Conservation (phyloP, 176 grass and related monocot species). For the Musa schizocarpa region DNA sequence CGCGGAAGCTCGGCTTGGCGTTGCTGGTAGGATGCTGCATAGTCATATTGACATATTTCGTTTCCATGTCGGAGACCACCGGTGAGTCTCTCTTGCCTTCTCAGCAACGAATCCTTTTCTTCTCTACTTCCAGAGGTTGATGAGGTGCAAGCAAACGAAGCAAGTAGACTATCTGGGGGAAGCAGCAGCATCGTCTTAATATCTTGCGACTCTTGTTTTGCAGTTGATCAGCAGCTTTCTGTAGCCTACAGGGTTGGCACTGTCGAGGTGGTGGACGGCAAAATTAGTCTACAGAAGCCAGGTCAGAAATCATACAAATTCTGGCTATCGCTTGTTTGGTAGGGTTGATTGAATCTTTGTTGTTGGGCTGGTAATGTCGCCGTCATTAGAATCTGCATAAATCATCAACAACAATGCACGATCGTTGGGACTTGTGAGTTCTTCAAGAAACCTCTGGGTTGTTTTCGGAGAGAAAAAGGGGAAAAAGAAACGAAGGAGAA, state of each 20-base stretch:
- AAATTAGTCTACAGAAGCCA: background rate
- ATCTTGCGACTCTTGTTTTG: background rate
- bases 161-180: background rate
- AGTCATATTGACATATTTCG: conserved; percentile 1
- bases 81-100: background rate
- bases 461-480: too few relatives aligned
- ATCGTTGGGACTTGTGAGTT: too few relatives aligned
- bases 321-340: too few relatives aligned
- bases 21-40: conserved; percentile 8
- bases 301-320: background rate
- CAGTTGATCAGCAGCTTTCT: background rate
- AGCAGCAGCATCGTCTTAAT: background rate
- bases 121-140: too few relatives aligned
- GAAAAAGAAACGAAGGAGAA: too few relatives aligned
- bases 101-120: too few relatives aligned
- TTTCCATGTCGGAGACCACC: background rate
- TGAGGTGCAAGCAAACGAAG: too few relatives aligned
- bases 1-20: background rate
- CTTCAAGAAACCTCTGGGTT: too few relatives aligned
- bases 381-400: too few relatives aligned
- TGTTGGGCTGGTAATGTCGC: too few relatives aligned
- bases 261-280: background rate
- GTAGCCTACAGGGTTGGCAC: background rate
- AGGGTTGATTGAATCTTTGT: too few relatives aligned
- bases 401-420: too few relatives aligned